A percentile compares a stretch with the other conserved stretches of the same genome.
These are phyloP conservation scores for Phytophthora sojae DNA, from an alignment of 352 stramenopile species.

Conservation along the genomic window DNA sequence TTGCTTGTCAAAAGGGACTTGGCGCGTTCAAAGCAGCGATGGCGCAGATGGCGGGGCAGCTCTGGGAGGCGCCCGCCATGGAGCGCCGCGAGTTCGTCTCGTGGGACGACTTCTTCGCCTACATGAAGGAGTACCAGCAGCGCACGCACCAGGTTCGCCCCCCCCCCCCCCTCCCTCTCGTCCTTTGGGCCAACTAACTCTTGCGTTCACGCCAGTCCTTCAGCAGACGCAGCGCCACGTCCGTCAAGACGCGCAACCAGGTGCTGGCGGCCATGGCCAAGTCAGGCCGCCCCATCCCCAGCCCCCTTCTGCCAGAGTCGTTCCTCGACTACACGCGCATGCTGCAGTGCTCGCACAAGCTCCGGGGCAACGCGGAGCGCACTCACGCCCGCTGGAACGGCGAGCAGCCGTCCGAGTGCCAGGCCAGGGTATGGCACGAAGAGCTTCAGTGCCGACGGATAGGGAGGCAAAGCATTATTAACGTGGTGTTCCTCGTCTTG, in stretches of 20 bases:
- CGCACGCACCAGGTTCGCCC: conserved; percentile 30
- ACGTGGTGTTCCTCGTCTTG: too few species aligned
- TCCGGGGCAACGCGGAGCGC: conserved; percentile 2
- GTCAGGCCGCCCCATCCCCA: conserved; percentile 13
- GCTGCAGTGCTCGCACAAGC: conserved; percentile 39
- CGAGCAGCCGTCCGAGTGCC: conserved; percentile 37
- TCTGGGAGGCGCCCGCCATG: conserved; percentile 25
- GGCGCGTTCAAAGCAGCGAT: neutral
- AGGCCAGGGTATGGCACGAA: conserved; percentile 29
- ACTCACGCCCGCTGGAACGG: conserved; percentile 26
- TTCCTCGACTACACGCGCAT: conserved; percentile 45
- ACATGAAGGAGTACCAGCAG: conserved; percentile 40
- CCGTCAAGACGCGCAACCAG: conserved; percentile 46
- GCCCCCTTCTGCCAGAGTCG: conserved; percentile 30
- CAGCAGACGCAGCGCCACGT: conserved; percentile 30
- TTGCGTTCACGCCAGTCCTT: conserved; percentile 24
- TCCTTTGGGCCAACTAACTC: neutral
- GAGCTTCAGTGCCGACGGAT: neutral
- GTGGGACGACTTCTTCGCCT: conserved; percentile 40
- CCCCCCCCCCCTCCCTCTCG: too few species aligned
- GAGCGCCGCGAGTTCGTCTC: conserved; percentile 30
- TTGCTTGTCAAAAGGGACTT: neutral
- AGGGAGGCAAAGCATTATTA: too few species aligned
- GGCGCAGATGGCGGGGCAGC: neutral
- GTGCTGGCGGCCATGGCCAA: conserved; percentile 31